A percentile compares a stretch with the other conserved stretches of the same genome.
Evolutionary conservation across 23 red algal species (phyloP).

Genomic region (Gracilariopsis chorda): DNA sequence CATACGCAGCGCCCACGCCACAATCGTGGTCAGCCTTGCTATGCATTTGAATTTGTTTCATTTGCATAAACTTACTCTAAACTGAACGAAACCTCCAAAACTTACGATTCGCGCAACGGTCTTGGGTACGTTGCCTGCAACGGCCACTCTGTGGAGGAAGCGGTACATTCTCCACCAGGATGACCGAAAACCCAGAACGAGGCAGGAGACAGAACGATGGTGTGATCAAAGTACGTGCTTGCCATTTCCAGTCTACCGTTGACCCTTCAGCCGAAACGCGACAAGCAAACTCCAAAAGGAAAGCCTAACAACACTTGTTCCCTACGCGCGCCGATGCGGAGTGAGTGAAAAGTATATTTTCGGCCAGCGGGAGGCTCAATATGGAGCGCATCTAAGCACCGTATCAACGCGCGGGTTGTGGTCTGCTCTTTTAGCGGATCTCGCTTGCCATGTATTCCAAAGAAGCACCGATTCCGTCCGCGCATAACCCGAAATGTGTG

Average conservation of each 20-base stretch:
- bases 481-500: neutral
- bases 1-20: too few species aligned
- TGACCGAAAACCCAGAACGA: neutral
- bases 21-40: too few species aligned
- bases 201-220: neutral
- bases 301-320: neutral
- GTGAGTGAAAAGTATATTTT: neutral
- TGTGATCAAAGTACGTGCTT: neutral
- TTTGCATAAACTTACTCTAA: slow-evolving; percentile 13
- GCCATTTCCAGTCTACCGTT: neutral
- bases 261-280: neutral
- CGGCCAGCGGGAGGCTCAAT: neutral
- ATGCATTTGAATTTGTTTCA: neutral
- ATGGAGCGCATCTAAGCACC: neutral
- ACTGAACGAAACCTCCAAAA: neutral
- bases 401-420: neutral
- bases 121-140: too few species aligned
- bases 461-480: neutral
- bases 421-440: too few species aligned
- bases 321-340: neutral
- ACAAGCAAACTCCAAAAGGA: neutral
- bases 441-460: neutral
- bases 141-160: neutral
- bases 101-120: neutral
- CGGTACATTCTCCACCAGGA: neutral